These are phyloP conservation scores for Glycine soja DNA, from an alignment of 306 rosid genomes.

Conservation along the genomic window DNA sequence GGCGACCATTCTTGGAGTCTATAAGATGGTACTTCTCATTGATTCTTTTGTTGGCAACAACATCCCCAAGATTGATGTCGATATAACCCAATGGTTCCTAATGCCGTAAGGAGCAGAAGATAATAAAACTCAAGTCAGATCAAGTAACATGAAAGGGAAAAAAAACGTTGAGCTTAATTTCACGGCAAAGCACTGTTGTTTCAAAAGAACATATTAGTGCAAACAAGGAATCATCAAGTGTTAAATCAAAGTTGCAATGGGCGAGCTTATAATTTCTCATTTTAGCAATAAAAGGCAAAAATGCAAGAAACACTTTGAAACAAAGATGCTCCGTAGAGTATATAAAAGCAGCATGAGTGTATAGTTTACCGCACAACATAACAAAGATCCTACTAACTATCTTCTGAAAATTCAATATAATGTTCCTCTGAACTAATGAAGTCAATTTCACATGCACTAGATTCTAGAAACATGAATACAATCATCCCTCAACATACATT, in stretches of 20 bases:
- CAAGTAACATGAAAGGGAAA: conserved; percentile 2
- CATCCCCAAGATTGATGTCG: conserved; percentile 74
- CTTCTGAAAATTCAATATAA: conserved; percentile 5
- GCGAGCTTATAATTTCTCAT: too few species aligned
- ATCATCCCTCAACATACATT: conserved; percentile 1
- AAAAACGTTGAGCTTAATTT: not conserved
- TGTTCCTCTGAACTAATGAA: conserved; percentile 1
- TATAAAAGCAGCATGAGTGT: not conserved
- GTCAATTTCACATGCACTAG: conserved; percentile 4
- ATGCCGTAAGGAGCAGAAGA: not conserved
- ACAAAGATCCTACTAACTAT: not conserved
- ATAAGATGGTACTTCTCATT: conserved; percentile 90
- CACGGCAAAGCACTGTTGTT: too few species aligned
- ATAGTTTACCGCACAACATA: not conserved
- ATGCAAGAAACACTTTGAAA: too few species aligned
- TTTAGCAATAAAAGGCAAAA: too few species aligned
- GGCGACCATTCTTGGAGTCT: conserved; percentile 92
- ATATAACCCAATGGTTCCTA: conserved; percentile 86
- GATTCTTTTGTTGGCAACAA: conserved; percentile 75
- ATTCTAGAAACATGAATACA: conserved; percentile 14
- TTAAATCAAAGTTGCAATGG: too few species aligned
- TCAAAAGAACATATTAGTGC: too few species aligned
- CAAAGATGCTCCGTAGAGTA: too few species aligned
- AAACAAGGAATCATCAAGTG: too few species aligned
- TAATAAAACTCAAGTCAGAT: conserved; percentile 32